phyloP scores from a whole-genome alignment of 2,329 filamentous ascomycete species.

The Fusarium aywerte region DNA sequence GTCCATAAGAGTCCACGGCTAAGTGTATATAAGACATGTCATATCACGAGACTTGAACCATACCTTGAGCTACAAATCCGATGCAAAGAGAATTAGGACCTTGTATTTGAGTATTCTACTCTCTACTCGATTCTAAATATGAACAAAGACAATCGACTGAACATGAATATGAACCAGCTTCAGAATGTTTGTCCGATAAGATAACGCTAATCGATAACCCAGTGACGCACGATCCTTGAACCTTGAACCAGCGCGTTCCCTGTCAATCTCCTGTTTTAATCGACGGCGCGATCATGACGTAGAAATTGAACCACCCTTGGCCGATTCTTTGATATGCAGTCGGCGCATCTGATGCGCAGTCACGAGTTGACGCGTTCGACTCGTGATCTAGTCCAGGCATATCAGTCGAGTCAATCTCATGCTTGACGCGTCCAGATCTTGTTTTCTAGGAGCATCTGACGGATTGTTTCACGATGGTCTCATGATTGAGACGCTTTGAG shows the following conservation, averaged over 20 bases:
- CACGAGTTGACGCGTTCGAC: slow-evolving; percentile 39
- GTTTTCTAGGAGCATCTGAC: slow-evolving; percentile 8
- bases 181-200: not conserved
- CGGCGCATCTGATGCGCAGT: slow-evolving; percentile 29
- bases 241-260: not conserved
- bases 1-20: too few species aligned
- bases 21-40: not conserved
- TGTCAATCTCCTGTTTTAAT: not conserved
- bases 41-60: not conserved
- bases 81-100: not conserved
- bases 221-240: not conserved
- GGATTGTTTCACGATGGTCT: not conserved
- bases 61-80: not conserved
- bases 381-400: slow-evolving; percentile 18
- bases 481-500: not conserved
- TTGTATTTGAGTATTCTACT: not conserved
- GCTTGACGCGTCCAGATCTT: slow-evolving; percentile 22
- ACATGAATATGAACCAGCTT: too few species aligned
- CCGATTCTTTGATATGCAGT: not conserved
- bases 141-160: too few species aligned
- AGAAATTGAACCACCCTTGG: slow-evolving; percentile 7
- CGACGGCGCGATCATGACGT: not conserved
- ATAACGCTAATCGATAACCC: not conserved
- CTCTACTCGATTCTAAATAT: not conserved
- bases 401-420: slow-evolving; percentile 2